Conservation (phyloP, 768 basidiomycete species). For the Gautieria morchelliformis region DNA sequence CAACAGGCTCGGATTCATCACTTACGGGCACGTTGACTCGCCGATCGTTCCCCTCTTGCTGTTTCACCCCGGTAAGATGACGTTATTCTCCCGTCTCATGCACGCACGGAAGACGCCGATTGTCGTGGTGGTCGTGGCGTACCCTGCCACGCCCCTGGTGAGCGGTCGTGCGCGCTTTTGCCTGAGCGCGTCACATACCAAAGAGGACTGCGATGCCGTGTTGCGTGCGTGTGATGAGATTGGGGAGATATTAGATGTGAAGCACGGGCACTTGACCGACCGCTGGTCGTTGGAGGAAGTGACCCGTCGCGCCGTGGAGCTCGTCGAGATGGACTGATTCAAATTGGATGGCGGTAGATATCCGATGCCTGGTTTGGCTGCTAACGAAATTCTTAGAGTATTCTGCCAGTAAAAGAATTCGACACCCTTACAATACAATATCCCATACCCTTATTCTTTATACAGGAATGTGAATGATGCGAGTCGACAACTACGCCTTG, state of each 20-base stretch:
- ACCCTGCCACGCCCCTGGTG: slow-evolving; percentile 84
- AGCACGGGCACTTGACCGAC: slow-evolving; percentile 55
- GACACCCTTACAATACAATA: too few species aligned
- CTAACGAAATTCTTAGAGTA: too few species aligned
- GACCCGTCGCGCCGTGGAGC: slow-evolving; percentile 58
- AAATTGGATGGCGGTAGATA: too few species aligned
- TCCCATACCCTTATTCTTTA: too few species aligned
- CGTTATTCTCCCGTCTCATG: slow-evolving; percentile 86
- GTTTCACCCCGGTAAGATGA: slow-evolving; percentile 93
- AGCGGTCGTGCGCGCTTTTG: slow-evolving; percentile 90
- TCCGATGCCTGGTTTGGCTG: too few species aligned
- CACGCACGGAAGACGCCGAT: slow-evolving; percentile 64
- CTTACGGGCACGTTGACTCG: slow-evolving; percentile 83
- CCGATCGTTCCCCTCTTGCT: slow-evolving; percentile 90
- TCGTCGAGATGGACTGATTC: slow-evolving; percentile 38
- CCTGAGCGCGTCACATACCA: slow-evolving; percentile 90
- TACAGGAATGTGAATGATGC: too few species aligned
- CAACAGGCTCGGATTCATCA: slow-evolving; percentile 91
- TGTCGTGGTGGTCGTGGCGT: slow-evolving; percentile 82
- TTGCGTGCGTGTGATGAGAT: slow-evolving; percentile 86
- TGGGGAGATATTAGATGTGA: slow-evolving; percentile 83
- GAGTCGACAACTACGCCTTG: too few species aligned
- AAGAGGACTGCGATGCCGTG: slow-evolving; percentile 86
- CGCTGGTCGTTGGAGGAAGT: slow-evolving; percentile 77
- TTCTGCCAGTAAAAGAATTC: too few species aligned